phyloP scores from a whole-genome alignment of 2,329 filamentous ascomycete species.

The Scedosporium apiospermum region DNA sequence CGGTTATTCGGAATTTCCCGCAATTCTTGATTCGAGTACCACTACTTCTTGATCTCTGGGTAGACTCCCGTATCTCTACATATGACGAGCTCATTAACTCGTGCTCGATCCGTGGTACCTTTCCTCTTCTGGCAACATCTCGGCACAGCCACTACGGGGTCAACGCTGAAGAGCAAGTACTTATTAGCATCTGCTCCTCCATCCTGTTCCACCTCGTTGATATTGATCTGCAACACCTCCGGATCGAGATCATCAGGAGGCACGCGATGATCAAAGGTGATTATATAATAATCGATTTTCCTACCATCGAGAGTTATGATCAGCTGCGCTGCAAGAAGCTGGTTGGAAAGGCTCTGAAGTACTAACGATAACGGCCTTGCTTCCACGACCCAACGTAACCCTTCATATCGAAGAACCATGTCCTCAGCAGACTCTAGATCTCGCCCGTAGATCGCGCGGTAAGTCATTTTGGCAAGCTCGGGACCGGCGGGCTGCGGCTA shows the following conservation, averaged over 20 bases:
- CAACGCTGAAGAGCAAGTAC: constrained; percentile 21
- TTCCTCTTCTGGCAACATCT: constrained; percentile 8
- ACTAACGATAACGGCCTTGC: background rate
- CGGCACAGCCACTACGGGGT: constrained; percentile 26
- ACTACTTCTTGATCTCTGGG: too few species aligned
- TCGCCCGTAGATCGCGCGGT: background rate
- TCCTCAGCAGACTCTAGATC: background rate
- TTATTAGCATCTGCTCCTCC: constrained; percentile 22
- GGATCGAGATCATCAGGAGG: constrained; percentile 23
- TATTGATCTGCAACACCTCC: constrained; percentile 32
- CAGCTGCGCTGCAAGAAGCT: background rate
- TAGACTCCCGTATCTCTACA: background rate
- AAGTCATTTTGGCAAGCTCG: background rate
- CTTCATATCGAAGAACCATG: background rate
- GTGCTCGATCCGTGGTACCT: constrained; percentile 3
- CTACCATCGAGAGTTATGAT: background rate
- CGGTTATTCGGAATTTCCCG: too few species aligned
- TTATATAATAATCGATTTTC: constrained; percentile 24
- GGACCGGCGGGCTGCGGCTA: background rate
- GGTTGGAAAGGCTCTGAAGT: background rate
- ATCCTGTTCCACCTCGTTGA: constrained; percentile 22
- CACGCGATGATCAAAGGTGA: constrained; percentile 31
- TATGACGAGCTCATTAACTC: constrained; percentile 1
- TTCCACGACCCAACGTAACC: background rate
- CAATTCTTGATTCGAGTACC: too few species aligned